Percentiles rank a stretch among this genome's conserved stretches.
Evolutionary conservation across 1,284 basidiomycete genomes (phyloP).

Genomic region (Meripilus lineatus): DNA sequence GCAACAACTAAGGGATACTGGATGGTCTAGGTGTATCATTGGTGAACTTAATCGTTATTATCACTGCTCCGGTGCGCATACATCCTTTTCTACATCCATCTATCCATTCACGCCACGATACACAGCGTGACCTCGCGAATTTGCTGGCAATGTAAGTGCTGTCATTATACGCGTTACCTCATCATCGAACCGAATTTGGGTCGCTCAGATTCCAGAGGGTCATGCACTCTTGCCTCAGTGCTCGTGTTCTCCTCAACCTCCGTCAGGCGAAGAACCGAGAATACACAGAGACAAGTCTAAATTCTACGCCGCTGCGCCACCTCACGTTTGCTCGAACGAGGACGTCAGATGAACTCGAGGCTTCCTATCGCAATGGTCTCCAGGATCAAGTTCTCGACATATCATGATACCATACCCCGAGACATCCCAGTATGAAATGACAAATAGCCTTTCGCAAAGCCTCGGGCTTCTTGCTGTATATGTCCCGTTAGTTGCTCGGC

Average conservation of each 20-base stretch:
- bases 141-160: conserved; percentile 10
- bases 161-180: too few species aligned
- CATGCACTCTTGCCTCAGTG: conserved; percentile 4
- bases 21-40: conserved; percentile 3
- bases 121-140: conserved; percentile 11
- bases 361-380: too few species aligned
- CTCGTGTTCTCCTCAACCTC: conserved; percentile 8
- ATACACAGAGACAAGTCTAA: neutral
- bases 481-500: too few species aligned
- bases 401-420: too few species aligned
- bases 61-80: conserved; percentile 8
- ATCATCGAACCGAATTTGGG: too few species aligned
- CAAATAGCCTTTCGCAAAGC: too few species aligned
- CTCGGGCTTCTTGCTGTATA: too few species aligned
- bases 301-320: neutral
- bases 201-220: conserved; percentile 6
- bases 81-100: too few species aligned
- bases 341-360: neutral
- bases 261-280: conserved; percentile 5
- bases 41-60: conserved; percentile 7
- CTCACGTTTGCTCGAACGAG: neutral
- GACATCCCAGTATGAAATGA: too few species aligned
- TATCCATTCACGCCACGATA: too few species aligned
- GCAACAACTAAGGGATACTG: neutral
- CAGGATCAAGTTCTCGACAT: too few species aligned